phyloP scores from a whole-genome alignment of 2,329 filamentous ascomycete species.

The Epichloe aotearoae region DNA sequence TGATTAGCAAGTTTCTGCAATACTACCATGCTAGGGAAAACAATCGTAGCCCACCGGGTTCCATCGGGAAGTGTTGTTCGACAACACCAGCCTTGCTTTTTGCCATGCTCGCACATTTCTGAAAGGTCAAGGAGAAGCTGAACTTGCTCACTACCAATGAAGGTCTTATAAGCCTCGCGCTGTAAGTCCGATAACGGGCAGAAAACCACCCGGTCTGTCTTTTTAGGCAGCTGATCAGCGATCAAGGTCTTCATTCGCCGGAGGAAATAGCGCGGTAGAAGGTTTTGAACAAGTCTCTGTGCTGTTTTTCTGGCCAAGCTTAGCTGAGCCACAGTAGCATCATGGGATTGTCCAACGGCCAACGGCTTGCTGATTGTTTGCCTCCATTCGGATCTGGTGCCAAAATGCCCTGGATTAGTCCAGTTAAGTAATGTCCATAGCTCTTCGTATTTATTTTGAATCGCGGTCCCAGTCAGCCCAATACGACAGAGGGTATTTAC shows the following conservation, averaged over 20 bases:
- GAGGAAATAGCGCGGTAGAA: slow-evolving; percentile 81
- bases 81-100: slow-evolving; percentile 69
- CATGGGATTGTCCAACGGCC: slow-evolving; percentile 80
- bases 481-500: slow-evolving; percentile 87
- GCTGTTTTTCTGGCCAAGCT: slow-evolving; percentile 71
- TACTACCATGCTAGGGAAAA: slow-evolving; percentile 74
- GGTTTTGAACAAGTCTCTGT: slow-evolving; percentile 69
- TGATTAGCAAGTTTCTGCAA: slow-evolving; percentile 88
- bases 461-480: slow-evolving; percentile 86
- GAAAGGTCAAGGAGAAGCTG: slow-evolving; percentile 53
- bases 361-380: slow-evolving; percentile 65
- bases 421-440: slow-evolving; percentile 93
- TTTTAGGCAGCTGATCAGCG: slow-evolving; percentile 83
- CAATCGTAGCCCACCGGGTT: slow-evolving; percentile 56
- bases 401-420: slow-evolving; percentile 72
- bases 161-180: slow-evolving; percentile 67
- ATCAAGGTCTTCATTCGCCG: slow-evolving; percentile 89
- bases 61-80: slow-evolving; percentile 43
- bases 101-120: slow-evolving; percentile 54
- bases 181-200: slow-evolving; percentile 80
- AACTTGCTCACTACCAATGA: slow-evolving; percentile 57
- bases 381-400: slow-evolving; percentile 60
- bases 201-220: slow-evolving; percentile 88
- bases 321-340: slow-evolving; percentile 73
- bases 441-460: slow-evolving; percentile 96